Base-by-base conservation (phyloP, 2,329 filamentous ascomycete species). In the Cyclaneusma minus region DNA sequence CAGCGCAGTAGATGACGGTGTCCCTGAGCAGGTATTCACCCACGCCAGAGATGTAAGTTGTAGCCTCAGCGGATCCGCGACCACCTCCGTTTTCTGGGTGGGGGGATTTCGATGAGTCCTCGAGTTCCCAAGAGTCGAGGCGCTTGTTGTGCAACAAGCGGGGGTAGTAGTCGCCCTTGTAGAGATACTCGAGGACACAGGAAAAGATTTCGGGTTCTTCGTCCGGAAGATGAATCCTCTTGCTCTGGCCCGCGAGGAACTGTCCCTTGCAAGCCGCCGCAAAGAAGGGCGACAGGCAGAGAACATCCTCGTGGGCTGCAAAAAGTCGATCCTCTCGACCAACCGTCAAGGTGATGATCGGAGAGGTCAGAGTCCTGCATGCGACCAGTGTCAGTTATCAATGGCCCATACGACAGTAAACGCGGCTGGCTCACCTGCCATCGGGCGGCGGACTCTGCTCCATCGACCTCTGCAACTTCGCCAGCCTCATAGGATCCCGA, bases 131-230 rank as follows among this genome's bases (percentile, higher is more conserved):
- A 59, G 76, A 78, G 62, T 81, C 76, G 49, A 72, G 77, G 53
- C 75, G 74, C 65, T 80, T 83, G 68, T 81, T 80, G 54, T 83
- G 81, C 42, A 92, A 49, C 58, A 94, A 65, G 53, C 83, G 80
- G 30, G 85, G 85, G 54, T 80, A 89, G 60, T 92, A 93, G 65
- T 92, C 84, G 40, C 81, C 83, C 63, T 91, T 92, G 75, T 94
- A 94, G 40, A 94, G 72, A 54, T 85, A 94, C 62, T 94, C 85
- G 59, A 94, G 82, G 45, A 94, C 64, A 47, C 79, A 85, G 51
- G 83, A 91, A 56, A 94, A 81, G 52, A 91, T 69, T 62, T 92
- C 84, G 41, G 85, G 83, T 61, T 92, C 82, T 65, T 80, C 77
- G 45, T 69, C 62, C 37, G 62, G 62, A 46, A 68, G 78, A 62